phyloP scores from a whole-genome alignment of 2,329 filamentous ascomycete species.

The Pseudogymnoascus sp. region DNA sequence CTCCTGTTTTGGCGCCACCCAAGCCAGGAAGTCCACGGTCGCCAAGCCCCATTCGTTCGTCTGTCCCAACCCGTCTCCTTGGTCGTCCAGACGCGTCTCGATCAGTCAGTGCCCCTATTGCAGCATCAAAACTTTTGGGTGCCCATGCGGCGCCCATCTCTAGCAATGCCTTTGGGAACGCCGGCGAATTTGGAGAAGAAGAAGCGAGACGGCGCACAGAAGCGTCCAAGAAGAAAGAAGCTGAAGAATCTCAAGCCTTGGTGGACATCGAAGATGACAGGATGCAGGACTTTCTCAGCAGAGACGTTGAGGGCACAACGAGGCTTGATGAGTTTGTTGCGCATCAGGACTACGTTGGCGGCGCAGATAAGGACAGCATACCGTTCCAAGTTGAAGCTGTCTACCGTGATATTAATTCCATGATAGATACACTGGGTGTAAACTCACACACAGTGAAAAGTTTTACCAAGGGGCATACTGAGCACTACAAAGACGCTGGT shows the following conservation, averaged over 20 bases:
- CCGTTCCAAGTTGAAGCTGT: slow-evolving; percentile 58
- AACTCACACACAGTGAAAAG: slow-evolving; percentile 58
- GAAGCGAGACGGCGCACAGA: slow-evolving; percentile 24
- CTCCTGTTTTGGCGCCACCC: slow-evolving; percentile 46
- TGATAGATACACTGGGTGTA: slow-evolving; percentile 87
- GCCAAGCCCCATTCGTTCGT: slow-evolving; percentile 61
- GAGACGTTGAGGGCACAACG: slow-evolving; percentile 53
- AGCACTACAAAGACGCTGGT: slow-evolving; percentile 44
- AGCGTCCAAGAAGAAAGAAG: slow-evolving; percentile 47
- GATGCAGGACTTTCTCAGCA: slow-evolving; percentile 54
- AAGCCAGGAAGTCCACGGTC: slow-evolving; percentile 57
- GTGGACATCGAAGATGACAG: slow-evolving; percentile 64
- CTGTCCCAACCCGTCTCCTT: slow-evolving; percentile 44
- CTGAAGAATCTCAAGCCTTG: slow-evolving; percentile 49
- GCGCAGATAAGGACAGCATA: slow-evolving; percentile 42
- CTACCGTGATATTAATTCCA: slow-evolving; percentile 79
- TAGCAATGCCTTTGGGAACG: slow-evolving; percentile 14
- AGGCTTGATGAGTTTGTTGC: slow-evolving; percentile 62
- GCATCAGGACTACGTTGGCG: slow-evolving; percentile 47
- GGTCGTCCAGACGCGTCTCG: slow-evolving; percentile 42
- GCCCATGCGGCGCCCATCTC: slow-evolving; percentile 39
- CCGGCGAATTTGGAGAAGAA: slow-evolving; percentile 20
- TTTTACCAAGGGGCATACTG: slow-evolving; percentile 61
- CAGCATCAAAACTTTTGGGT: slow-evolving; percentile 47
- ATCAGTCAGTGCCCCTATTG: slow-evolving; percentile 54